These are phyloP conservation scores for Ophidiomyces ophidiicola DNA, from an alignment of 2,329 filamentous ascomycete genomes.

Conservation along the genomic window DNA sequence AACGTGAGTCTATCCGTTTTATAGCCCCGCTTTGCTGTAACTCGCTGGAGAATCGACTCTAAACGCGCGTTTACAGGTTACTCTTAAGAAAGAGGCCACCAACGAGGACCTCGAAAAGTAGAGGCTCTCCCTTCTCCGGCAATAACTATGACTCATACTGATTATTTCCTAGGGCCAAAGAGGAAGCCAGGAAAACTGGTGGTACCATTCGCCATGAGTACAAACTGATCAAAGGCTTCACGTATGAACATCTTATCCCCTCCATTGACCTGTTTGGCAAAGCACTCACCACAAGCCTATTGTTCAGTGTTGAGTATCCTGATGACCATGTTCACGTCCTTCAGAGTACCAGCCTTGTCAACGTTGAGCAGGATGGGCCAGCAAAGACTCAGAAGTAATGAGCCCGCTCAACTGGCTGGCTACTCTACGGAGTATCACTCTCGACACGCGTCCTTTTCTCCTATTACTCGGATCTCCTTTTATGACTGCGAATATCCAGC, in stretches of 20 bases:
- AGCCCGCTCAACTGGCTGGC: not conserved
- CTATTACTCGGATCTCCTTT: not conserved
- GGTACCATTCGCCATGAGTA: constrained; percentile 77
- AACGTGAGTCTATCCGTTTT: constrained; percentile 4
- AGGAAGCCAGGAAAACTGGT: constrained; percentile 60
- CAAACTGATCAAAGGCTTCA: constrained; percentile 80
- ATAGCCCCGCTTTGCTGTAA: not conserved
- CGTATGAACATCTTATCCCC: constrained; percentile 41
- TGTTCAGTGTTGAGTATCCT: constrained; percentile 56
- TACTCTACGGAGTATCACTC: not conserved
- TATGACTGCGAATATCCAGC: not conserved
- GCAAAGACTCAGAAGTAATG: constrained; percentile 51
- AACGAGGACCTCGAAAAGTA: constrained; percentile 56
- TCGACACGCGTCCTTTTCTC: not conserved
- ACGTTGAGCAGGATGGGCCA: constrained; percentile 63
- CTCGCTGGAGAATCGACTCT: not conserved
- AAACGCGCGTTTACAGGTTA: constrained; percentile 47
- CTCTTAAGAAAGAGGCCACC: constrained; percentile 59
- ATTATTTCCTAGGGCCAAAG: constrained; percentile 54
- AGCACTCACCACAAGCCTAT: not conserved
- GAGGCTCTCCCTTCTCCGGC: constrained; percentile 1
- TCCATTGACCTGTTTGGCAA: not conserved
- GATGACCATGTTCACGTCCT: constrained; percentile 55
- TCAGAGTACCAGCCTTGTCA: constrained; percentile 56
- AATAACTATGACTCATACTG: not conserved